Evolutionary conservation across 768 basidiomycete genomes (phyloP).

Genomic region (Xerocomellus chrysenteron): DNA sequence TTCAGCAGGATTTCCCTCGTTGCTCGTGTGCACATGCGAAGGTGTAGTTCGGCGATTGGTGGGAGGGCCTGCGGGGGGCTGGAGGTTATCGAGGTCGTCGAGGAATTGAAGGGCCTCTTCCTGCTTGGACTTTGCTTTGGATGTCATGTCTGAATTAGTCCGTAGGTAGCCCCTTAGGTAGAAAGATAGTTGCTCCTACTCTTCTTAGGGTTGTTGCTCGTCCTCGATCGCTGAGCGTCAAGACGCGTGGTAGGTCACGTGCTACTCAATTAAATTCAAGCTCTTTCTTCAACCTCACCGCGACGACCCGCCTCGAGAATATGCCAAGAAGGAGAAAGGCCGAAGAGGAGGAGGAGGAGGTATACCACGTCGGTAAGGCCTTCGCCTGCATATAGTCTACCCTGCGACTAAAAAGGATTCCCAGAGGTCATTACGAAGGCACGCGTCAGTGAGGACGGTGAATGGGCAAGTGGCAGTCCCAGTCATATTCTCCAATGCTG

Average conservation of each 20-base stretch:
- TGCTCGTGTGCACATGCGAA: conserved; percentile 27
- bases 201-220: not conserved
- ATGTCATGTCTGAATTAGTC: conserved; percentile 28
- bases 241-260: conserved; percentile 16
- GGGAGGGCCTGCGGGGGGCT: conserved; percentile 38
- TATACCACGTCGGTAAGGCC: conserved; percentile 49
- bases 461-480: conserved; percentile 47
- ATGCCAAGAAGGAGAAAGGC: conserved; percentile 30
- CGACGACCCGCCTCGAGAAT: not conserved
- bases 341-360: conserved; percentile 35
- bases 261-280: not conserved
- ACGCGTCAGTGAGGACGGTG: conserved; percentile 46
- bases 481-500: not conserved
- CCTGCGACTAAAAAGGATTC: not conserved
- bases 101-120: conserved; percentile 91
- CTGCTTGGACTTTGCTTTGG: conserved; percentile 70
- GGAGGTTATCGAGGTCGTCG: conserved; percentile 88
- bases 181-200: too few species aligned
- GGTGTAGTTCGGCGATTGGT: conserved; percentile 22
- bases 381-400: not conserved
- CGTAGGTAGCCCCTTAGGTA: too few species aligned
- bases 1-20: conserved; percentile 71
- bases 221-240: not conserved
- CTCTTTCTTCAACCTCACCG: not conserved
- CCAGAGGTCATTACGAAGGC: conserved; percentile 63